Evolutionary conservation across 164 flowering plant genomes (phyloP), one percentile per base, ranked within the genome.

Genomic region (Vitis amurensis): DNA sequence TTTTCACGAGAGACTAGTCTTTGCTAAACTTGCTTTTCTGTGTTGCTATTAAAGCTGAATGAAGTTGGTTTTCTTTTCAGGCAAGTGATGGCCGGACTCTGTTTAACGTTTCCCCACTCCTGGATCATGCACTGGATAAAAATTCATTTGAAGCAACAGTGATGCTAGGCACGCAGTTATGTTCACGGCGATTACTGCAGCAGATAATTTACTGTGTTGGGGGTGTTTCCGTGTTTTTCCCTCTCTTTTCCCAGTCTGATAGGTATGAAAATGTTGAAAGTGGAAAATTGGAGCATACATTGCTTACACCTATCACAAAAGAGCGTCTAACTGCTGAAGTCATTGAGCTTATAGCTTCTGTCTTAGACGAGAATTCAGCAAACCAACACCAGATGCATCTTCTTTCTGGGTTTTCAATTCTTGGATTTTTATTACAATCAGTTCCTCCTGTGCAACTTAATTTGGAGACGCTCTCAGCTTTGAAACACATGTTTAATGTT

Each of bases 341-440:
- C 68, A 85, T 93, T 82, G 91, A 87, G 76, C 94, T 96, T 50
- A 87, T 96, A 71, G 91, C 97, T 72, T 92, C 94, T 73, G 88
- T 86, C 56, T 79, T 96, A 63, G 98, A 96, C 76, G 97, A 92
- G 53, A 92, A 92, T 82, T 69, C 89, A 61, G 91, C 91, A 77
- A 96, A 92, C 82, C 98, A 92, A 82, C 98, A 96, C 67, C 99
- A 96, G 78, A 91, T 96, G 99, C 90, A 89, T 82, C 89, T 85
- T 74, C 87, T 92, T 71, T 93, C 99, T 66, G 98, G 99, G 68
- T 91, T 96, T 81, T 76, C 86, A 27, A 81, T 96, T 29, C 79
- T 96, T 60, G 99, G 99, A 19, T 93, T 91, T 70, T 77, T 96
- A 70, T 76, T 96, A 81, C 97, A 87, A 76, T 89, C 97, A 16